phyloP scores from a whole-genome alignment of 2,329 filamentous ascomycete species.

The Diaporthe humulicola region DNA sequence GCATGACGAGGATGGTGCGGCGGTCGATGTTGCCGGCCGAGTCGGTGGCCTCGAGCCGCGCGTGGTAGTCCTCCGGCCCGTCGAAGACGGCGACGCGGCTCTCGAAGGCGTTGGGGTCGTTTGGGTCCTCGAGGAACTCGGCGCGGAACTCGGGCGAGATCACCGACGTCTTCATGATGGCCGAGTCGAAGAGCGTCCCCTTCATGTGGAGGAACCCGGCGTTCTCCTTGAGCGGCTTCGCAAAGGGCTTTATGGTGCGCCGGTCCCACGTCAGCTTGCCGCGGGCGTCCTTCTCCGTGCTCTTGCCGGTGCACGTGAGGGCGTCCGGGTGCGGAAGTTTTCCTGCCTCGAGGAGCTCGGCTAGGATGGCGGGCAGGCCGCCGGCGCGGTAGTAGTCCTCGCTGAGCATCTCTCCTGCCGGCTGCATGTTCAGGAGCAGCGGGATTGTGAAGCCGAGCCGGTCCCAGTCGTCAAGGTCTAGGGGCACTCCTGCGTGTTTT shows the following conservation, averaged over 20 bases:
- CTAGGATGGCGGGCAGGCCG: conserved; percentile 58
- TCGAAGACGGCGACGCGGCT: conserved; percentile 62
- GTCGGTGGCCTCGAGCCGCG: conserved; percentile 53
- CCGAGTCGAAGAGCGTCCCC: conserved; percentile 63
- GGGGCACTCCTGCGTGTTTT: conserved; percentile 63
- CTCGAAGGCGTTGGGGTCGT: conserved; percentile 62
- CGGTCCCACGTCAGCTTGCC: conserved; percentile 64
- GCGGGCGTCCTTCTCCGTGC: conserved; percentile 56
- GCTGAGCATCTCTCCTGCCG: conserved; percentile 60
- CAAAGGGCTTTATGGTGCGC: conserved; percentile 58
- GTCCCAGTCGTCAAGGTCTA: conserved; percentile 68
- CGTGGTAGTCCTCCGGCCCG: conserved; percentile 62
- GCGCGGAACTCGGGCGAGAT: conserved; percentile 60
- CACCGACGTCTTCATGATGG: conserved; percentile 67
- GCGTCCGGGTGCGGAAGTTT: conserved; percentile 44
- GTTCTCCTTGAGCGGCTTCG: conserved; percentile 60
- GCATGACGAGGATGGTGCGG: conserved; percentile 61
- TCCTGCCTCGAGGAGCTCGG: conserved; percentile 63
- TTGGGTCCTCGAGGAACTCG: conserved; percentile 58
- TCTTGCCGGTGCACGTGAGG: conserved; percentile 61
- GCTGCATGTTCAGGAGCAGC: conserved; percentile 67
- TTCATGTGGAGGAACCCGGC: conserved; percentile 65
- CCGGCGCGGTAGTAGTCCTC: conserved; percentile 40
- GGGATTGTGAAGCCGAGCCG: conserved; percentile 62
- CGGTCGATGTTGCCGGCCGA: conserved; percentile 54